Conservation (phyloP, 1,284 basidiomycete species). For the Ustilago xerochloae region DNA sequence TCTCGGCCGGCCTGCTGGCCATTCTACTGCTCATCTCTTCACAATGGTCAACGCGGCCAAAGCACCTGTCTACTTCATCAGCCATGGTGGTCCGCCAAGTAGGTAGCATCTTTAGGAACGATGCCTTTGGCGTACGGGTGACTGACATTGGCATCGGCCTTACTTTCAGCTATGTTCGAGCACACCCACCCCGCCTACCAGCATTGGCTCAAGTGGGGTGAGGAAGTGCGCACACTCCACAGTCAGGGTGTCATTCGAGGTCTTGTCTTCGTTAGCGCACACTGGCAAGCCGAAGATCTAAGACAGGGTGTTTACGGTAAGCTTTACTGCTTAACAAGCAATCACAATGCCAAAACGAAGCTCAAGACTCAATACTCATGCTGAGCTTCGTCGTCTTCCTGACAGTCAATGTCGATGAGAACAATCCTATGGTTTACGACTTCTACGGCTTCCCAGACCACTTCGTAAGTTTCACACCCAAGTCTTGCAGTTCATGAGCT, state of each 20-base stretch:
- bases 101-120: slow-evolving; percentile 4
- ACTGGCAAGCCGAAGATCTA: slow-evolving; percentile 70
- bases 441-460: slow-evolving; percentile 69
- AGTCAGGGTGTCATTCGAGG: slow-evolving; percentile 65
- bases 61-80: slow-evolving; percentile 53
- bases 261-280: slow-evolving; percentile 70
- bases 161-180: slow-evolving; percentile 67
- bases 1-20: not conserved
- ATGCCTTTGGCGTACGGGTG: too few relatives aligned
- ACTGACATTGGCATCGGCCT: not conserved
- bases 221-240: slow-evolving; percentile 52
- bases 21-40: not conserved
- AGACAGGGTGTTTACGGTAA: slow-evolving; percentile 37
- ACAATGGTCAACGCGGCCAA: slow-evolving; percentile 15
- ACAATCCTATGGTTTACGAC: slow-evolving; percentile 70
- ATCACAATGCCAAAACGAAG: not conserved
- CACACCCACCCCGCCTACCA: slow-evolving; percentile 67
- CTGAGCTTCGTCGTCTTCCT: not conserved
- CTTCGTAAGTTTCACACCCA: slow-evolving; percentile 18
- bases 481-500: too few relatives aligned
- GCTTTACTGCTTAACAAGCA: not conserved
- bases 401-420: slow-evolving; percentile 65
- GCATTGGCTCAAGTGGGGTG: slow-evolving; percentile 69
- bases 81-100: slow-evolving; percentile 69
- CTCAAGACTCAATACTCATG: not conserved